Evolutionary conservation across 2,329 filamentous ascomycete species (phyloP).

Genomic region (Exophiala lecanii-corni): DNA sequence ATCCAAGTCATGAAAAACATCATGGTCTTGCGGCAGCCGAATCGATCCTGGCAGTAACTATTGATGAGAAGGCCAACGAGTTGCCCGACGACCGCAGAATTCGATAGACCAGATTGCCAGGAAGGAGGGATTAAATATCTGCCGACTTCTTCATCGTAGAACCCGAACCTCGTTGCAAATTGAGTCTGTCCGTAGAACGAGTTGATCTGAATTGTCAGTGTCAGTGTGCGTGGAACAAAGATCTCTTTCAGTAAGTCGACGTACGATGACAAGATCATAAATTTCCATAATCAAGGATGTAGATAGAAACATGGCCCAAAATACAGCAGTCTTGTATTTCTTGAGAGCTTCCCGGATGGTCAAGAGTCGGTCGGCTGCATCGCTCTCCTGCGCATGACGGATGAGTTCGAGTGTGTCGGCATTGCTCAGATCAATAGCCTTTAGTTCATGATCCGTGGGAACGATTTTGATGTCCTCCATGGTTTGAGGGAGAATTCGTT

Average conservation of each 20-base stretch:
- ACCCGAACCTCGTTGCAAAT: slow-evolving; percentile 30
- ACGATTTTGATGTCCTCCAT: slow-evolving; percentile 13
- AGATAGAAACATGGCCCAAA: slow-evolving; percentile 27
- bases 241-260: slow-evolving; percentile 7
- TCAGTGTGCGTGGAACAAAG: no score
- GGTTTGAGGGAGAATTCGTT: no score
- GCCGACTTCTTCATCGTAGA: slow-evolving; percentile 15
- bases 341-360: slow-evolving; percentile 22
- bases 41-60: slow-evolving; percentile 28
- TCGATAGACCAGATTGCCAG: slow-evolving; percentile 31
- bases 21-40: slow-evolving; percentile 44
- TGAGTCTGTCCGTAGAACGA: slow-evolving; percentile 24
- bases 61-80: slow-evolving; percentile 32
- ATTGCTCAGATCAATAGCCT: neutral
- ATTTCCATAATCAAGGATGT: slow-evolving; percentile 28
- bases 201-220: slow-evolving; percentile 13
- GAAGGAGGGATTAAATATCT: slow-evolving; percentile 26
- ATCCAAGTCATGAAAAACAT: slow-evolving; percentile 41
- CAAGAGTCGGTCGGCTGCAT: slow-evolving; percentile 23
- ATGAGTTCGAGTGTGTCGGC: slow-evolving; percentile 10
- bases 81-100: slow-evolving; percentile 28
- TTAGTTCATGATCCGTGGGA: slow-evolving; percentile 2
- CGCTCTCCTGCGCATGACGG: slow-evolving; percentile 15
- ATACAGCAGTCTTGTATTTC: slow-evolving; percentile 28
- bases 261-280: slow-evolving; percentile 27